phyloP scores from a whole-genome alignment of 129 eudicot genomes.

The Chrysanthemum makinoi region DNA sequence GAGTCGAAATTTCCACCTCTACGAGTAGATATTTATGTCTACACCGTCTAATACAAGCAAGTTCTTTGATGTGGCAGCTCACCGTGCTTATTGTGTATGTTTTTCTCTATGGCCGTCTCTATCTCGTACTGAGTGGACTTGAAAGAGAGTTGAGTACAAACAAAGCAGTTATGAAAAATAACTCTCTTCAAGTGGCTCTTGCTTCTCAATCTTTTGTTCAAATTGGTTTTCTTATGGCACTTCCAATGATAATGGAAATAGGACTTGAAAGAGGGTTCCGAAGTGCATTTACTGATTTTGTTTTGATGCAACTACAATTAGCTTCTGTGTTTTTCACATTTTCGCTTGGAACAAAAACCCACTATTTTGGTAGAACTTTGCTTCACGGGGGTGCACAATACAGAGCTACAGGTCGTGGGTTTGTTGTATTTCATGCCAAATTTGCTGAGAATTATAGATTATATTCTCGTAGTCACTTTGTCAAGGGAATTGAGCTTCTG shows the following conservation, averaged over 20 bases:
- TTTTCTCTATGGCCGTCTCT: slow-evolving; percentile 96
- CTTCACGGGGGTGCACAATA: slow-evolving; percentile 97
- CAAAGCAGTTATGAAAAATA: slow-evolving; percentile 55
- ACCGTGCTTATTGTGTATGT: slow-evolving; percentile 77
- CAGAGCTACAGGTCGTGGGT: slow-evolving; percentile 89
- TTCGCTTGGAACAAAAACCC: slow-evolving; percentile 86
- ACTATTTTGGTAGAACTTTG: slow-evolving; percentile 83
- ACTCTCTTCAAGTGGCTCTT: slow-evolving; percentile 92
- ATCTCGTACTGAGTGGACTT: slow-evolving; percentile 93
- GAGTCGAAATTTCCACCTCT: neutral
- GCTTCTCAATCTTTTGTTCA: slow-evolving; percentile 94
- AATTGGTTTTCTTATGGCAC: slow-evolving; percentile 82
- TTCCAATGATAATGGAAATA: slow-evolving; percentile 99
- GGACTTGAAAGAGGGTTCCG: slow-evolving; percentile 90
- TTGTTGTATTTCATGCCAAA: slow-evolving; percentile 93
- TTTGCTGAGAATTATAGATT: slow-evolving; percentile 88
- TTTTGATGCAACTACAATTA: slow-evolving; percentile 88
- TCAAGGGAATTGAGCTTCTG: slow-evolving; percentile 86
- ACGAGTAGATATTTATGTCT: neutral
- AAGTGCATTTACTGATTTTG: slow-evolving; percentile 79
- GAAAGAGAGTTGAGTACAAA: slow-evolving; percentile 57
- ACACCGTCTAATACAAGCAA: slow-evolving; percentile 20
- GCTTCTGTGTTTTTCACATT: slow-evolving; percentile 93
- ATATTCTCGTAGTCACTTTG: slow-evolving; percentile 90
- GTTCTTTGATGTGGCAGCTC: slow-evolving; percentile 56